phyloP scores from a whole-genome alignment of 1,284 basidiomycete species.

The Phellopilus nigrolimitatus region DNA sequence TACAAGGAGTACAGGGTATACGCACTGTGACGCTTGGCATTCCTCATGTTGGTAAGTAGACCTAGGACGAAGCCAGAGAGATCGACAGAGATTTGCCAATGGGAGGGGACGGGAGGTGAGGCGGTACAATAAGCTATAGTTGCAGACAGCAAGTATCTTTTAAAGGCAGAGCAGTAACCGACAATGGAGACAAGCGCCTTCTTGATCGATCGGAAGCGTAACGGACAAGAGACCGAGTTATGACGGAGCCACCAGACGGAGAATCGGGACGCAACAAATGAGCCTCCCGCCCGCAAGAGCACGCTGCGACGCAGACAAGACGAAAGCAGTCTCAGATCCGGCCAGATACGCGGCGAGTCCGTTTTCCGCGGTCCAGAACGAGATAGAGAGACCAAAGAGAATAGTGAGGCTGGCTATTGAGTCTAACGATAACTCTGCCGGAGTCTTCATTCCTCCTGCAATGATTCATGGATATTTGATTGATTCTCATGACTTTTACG shows the following conservation, averaged over 20 bases:
- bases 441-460: conserved; percentile 15
- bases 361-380: neutral
- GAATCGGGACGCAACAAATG: conserved; percentile 10
- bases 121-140: neutral
- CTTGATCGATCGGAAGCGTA: conserved; percentile 6
- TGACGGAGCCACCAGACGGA: conserved; percentile 1
- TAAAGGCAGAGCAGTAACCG: neutral
- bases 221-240: conserved; percentile 1
- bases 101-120: neutral
- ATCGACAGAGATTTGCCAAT: neutral
- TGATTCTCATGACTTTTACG: conserved; percentile 4
- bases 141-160: neutral
- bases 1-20: neutral
- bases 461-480: conserved; percentile 1
- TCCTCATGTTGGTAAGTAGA: conserved; percentile 7
- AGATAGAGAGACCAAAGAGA: neutral
- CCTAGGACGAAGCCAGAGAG: neutral
- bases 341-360: neutral
- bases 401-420: neutral
- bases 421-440: neutral
- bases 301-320: conserved; percentile 7
- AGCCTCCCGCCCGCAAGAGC: neutral
- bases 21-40: conserved; percentile 16
- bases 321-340: neutral
- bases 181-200: conserved; percentile 2